These are phyloP conservation scores for Trypanosoma platydactyli DNA, from an alignment of 208 protist species.

Conservation along the genomic window DNA sequence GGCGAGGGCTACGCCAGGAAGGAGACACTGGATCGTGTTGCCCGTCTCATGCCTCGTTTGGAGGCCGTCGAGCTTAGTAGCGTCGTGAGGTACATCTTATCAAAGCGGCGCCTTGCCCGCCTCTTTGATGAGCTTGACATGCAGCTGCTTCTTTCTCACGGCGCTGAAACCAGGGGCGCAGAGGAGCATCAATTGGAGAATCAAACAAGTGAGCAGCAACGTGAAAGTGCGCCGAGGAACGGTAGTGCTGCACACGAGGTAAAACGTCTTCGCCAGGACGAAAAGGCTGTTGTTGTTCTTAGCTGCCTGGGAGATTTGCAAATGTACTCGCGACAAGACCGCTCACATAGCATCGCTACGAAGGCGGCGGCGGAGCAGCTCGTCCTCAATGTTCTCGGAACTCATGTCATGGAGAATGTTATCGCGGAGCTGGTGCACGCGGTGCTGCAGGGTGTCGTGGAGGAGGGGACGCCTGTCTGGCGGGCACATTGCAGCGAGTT, in stretches of 20 bases:
- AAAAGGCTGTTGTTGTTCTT: slow-evolving; percentile 66
- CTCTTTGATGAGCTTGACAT: slow-evolving; percentile 66
- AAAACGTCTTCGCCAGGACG: slow-evolving; percentile 22
- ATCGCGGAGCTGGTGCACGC: slow-evolving; percentile 70
- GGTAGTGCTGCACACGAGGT: neutral
- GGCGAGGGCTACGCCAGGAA: slow-evolving; percentile 49
- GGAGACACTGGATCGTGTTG: slow-evolving; percentile 63
- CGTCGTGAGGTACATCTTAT: slow-evolving; percentile 54
- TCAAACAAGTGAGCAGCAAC: neutral
- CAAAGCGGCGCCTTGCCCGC: slow-evolving; percentile 41
- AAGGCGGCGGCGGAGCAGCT: slow-evolving; percentile 54
- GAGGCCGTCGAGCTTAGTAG: slow-evolving; percentile 39
- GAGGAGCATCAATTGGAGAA: neutral
- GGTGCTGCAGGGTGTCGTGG: slow-evolving; percentile 67
- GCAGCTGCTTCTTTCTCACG: slow-evolving; percentile 6
- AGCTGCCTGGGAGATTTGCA: slow-evolving; percentile 68
- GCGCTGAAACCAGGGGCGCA: neutral
- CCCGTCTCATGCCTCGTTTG: slow-evolving; percentile 56
- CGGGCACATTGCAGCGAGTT: slow-evolving; percentile 42
- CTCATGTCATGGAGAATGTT: slow-evolving; percentile 70
- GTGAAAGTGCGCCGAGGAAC: neutral
- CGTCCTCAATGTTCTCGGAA: slow-evolving; percentile 75
- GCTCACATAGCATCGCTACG: slow-evolving; percentile 52
- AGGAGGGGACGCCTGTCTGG: slow-evolving; percentile 71
- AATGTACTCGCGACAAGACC: slow-evolving; percentile 52